Evolutionary conservation across 2,329 filamentous ascomycete genomes (phyloP), one percentile per base, ranked within the genome.

Genomic region (Elsinoe batatas): DNA sequence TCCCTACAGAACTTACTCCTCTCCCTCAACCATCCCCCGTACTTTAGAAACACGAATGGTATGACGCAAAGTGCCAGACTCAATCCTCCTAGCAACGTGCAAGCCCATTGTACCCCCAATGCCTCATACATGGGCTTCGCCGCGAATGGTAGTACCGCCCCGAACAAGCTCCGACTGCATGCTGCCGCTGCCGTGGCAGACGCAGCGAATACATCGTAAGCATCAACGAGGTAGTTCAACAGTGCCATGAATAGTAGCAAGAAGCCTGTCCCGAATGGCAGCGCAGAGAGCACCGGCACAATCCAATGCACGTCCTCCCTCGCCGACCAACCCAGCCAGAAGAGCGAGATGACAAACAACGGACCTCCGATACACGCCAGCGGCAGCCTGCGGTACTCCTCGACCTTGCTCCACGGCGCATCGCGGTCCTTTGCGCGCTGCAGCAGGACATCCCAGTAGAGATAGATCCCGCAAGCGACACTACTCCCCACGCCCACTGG

Each of bases 171-270:
- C 54, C 91, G 79, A 57, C 86, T 80, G 67, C 93, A 88, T 46
- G 84, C 85, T 64, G 95, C 93, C 43, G 89, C 88, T 11, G 90
- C 88, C 68, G 95, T 76, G 3, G 89, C 88, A 57, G 79, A 83
- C 46, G 87, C 87, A 22, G 86, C 85, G 67, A 87, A 89, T 22
- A 81, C 70, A 54, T 85, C 84, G 69, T 91, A 91, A 18, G 85
- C 84, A 56, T 78, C 75, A 32, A 76, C 73, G 15, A 77, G 68
- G 67, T 89, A 87, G 62, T 88, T 84, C 70, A 81, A 63, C 26
- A 73, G 62, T 61, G 75, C 65, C 76, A 76, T 71, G 73, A 80
- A 72, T 58, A 77, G 69, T 33, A 75, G 69, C 63, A 78, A 59
- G 58, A 73, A 76, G 0, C 73, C 73, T 57, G 74, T 68, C 13